Conservation (phyloP, 2,329 filamentous ascomycete species). For the Ampelomyces quisqualis region DNA sequence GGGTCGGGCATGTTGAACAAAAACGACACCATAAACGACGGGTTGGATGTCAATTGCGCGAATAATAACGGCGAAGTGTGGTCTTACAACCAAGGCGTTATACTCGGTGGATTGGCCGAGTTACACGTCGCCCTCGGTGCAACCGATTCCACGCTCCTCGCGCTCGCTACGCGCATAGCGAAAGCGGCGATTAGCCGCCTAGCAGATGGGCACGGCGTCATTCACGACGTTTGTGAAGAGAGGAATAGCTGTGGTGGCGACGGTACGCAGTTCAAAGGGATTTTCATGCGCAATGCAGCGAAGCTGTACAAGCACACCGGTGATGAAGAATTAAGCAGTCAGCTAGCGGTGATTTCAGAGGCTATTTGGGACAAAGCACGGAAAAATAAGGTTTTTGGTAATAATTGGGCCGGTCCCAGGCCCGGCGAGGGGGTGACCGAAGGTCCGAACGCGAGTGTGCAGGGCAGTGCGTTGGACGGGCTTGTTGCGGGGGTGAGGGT, state of each 20-base stretch:
- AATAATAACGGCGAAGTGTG: slow-evolving; percentile 53
- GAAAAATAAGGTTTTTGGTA: slow-evolving; percentile 56
- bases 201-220: slow-evolving; percentile 41
- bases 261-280: slow-evolving; percentile 69
- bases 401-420: slow-evolving; percentile 67
- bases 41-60: slow-evolving; percentile 51
- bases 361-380: slow-evolving; percentile 65
- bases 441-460: slow-evolving; percentile 59
- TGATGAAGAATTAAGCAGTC: slow-evolving; percentile 52
- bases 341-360: slow-evolving; percentile 63
- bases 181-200: slow-evolving; percentile 42
- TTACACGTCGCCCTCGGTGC: slow-evolving; percentile 50
- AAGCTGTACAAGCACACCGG: slow-evolving; percentile 57
- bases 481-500: slow-evolving; percentile 54
- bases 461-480: slow-evolving; percentile 66
- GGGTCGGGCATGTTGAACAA: slow-evolving; percentile 51
- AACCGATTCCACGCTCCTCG: slow-evolving; percentile 36
- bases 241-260: slow-evolving; percentile 41
- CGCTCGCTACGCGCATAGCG: slow-evolving; percentile 43
- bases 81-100: slow-evolving; percentile 63
- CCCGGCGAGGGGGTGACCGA: slow-evolving; percentile 55
- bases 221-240: slow-evolving; percentile 45
- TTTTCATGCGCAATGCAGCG: slow-evolving; percentile 66
- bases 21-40: slow-evolving; percentile 56
- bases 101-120: slow-evolving; percentile 60